Base-by-base conservation (phyloP, 768 basidiomycete species). In the Trametes sanguinea region DNA sequence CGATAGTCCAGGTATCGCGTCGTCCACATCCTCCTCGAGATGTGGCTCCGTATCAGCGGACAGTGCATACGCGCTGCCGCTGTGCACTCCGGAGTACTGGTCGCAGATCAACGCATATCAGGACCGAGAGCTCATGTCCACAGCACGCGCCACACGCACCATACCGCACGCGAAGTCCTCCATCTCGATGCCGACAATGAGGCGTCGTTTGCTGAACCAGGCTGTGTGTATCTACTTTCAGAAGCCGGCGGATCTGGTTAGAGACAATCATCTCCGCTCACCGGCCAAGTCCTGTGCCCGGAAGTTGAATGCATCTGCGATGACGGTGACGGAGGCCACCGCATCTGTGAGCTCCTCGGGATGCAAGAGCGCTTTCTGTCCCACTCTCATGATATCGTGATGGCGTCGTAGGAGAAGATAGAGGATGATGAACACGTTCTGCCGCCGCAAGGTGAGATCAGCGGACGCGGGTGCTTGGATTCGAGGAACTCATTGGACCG, bases 401-500 rank as follows among this genome's bases (percentile, higher is more conserved):
- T 78, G 74, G 27, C 73, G 68, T 40, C 70, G 64, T 16, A 77
- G 62, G 0, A 77, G 59, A 1, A 79, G 67, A 54, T 73, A 74
- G 2, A 77, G 50, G 16, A 78, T 62, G 2, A 76, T 72, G 5
- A 76, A 68, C 8, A 76, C 45, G 53, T 74, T 74, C 76, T 78
- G 33, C 3, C 39, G 65, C 29, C 14, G 14, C 29, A 30, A 3
- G n/a, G 4, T 30, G 8, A 37, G 6, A 1, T 6, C 37, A 4
- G 22, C 22, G 22, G 22, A 22, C 22, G 22, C 22, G n/a, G 0
- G 46, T n/a, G 11, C 8, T 29, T 11, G 46, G 11, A 22, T 4
- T 11, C 16, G 45, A 11, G 27, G 27, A 29, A 1, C 6, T n/a
- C 3, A 13, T 39, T 39, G 39, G 39, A 45, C 48, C 32, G 1